Conservation (phyloP, 768 basidiomycete species). For the Lentinula edodes region DNA sequence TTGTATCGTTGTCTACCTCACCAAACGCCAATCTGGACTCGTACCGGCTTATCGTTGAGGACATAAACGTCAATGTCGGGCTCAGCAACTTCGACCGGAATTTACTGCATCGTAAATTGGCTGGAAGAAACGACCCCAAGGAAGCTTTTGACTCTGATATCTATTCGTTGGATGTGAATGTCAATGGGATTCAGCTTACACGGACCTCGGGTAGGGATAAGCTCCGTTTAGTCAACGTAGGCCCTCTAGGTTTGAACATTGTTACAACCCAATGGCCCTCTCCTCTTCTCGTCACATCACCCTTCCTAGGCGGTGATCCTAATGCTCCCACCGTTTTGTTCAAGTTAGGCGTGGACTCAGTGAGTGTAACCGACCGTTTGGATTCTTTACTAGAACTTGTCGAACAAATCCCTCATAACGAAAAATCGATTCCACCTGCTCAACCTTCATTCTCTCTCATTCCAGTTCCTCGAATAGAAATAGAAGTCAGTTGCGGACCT, state of each 20-base stretch:
- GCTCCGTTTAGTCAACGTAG: conserved; percentile 39
- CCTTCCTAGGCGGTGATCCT: conserved; percentile 51
- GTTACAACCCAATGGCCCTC: conserved; percentile 59
- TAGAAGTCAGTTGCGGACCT: conserved; percentile 45
- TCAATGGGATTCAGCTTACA: conserved; percentile 40
- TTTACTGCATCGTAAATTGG: conserved; percentile 42
- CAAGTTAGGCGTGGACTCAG: conserved; percentile 33
- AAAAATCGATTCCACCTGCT: conserved; percentile 12
- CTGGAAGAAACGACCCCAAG: conserved; percentile 36
- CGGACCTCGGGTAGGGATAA: conserved; percentile 29
- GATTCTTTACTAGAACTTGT: conserved; percentile 44
- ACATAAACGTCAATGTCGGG: conserved; percentile 33
- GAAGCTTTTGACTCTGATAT: conserved; percentile 40
- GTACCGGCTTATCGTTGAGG: conserved; percentile 39
- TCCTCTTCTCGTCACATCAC: conserved; percentile 43
- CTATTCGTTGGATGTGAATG: conserved; percentile 39
- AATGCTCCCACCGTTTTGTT: conserved; percentile 53
- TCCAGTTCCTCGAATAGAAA: conserved; percentile 42
- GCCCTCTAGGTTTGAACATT: conserved; percentile 30
- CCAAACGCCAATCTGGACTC: conserved; percentile 25
- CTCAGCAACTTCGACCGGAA: conserved; percentile 42
- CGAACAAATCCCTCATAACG: neutral
- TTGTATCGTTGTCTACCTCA: conserved; percentile 35
- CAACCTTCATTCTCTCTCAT: conserved; percentile 19
- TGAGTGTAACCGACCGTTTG: conserved; percentile 50